Conservation (phyloP, 2,329 filamentous ascomycete species). For the Alternaria sp. region DNA sequence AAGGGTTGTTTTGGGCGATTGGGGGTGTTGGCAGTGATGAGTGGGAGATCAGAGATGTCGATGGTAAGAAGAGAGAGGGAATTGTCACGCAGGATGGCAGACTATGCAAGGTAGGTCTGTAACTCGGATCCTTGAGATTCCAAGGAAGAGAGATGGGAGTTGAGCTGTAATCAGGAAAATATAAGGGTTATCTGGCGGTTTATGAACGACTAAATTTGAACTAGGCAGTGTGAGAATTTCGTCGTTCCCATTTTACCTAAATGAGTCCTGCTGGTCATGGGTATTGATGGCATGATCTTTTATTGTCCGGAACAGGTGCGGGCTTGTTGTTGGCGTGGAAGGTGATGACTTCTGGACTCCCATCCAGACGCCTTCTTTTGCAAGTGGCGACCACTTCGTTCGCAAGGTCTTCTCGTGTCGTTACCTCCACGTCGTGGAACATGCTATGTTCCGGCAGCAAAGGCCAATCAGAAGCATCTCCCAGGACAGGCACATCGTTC, state of each 20-base stretch:
- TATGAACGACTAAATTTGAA: too few relatives aligned
- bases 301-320: neutral
- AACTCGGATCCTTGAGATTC: neutral
- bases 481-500: neutral
- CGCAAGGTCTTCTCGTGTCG: neutral
- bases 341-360: neutral
- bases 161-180: too few relatives aligned
- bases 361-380: slow-evolving; percentile 1
- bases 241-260: too few relatives aligned
- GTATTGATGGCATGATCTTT: neutral
- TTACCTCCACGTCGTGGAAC: slow-evolving; percentile 6
- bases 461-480: neutral
- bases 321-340: neutral
- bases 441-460: slow-evolving; percentile 4
- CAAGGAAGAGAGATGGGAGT: neutral
- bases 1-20: slow-evolving; percentile 40
- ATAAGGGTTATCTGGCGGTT: too few relatives aligned
- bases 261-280: neutral
- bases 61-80: slow-evolving; percentile 24
- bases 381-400: slow-evolving; percentile 8
- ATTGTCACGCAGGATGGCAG: slow-evolving; percentile 37
- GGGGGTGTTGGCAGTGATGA: slow-evolving; percentile 35
- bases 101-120: slow-evolving; percentile 28
- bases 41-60: slow-evolving; percentile 34
- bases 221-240: too few relatives aligned